A percentile compares a stretch with the other conserved stretches of the same genome.
These are phyloP conservation scores for Spizellomyces punctatus DNA, from an alignment of 192 early-diverging fungal species.

Conservation along the genomic window DNA sequence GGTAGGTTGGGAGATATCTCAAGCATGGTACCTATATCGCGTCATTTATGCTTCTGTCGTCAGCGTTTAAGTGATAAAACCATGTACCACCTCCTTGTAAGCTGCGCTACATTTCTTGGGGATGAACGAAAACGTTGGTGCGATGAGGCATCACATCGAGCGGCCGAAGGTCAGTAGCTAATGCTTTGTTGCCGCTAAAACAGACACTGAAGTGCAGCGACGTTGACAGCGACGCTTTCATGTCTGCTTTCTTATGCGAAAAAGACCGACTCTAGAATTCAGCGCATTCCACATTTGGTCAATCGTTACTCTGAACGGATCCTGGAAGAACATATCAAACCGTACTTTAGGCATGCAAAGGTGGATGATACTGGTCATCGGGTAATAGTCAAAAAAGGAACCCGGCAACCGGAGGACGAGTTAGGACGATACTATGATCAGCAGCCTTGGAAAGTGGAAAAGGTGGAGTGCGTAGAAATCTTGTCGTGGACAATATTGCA, in stretches of 20 bases:
- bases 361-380: background rate
- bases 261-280: too few relatives aligned
- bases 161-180: background rate
- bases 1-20: too few relatives aligned
- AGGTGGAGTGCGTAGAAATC: conserved; percentile 36
- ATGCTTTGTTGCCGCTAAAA: background rate
- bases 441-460: conserved; percentile 39
- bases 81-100: conserved; percentile 14
- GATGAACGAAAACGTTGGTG: conserved; percentile 24
- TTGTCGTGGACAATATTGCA: conserved; percentile 32
- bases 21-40: too few relatives aligned
- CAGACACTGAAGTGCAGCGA: background rate
- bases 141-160: background rate
- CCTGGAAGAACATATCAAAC: conserved; percentile 23
- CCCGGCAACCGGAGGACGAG: background rate
- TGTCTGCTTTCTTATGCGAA: too few relatives aligned
- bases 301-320: conserved; percentile 25
- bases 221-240: background rate
- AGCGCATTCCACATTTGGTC: too few relatives aligned
- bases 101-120: conserved; percentile 28
- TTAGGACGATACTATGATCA: conserved; percentile 10
- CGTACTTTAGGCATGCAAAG: conserved; percentile 25
- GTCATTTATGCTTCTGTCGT: background rate
- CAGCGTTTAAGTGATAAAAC: background rate
- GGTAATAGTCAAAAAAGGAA: background rate